Evolutionary conservation across 352 stramenopile genomes (phyloP), one percentile per base, ranked within the genome.

Genomic region (Phytophthora pisi): DNA sequence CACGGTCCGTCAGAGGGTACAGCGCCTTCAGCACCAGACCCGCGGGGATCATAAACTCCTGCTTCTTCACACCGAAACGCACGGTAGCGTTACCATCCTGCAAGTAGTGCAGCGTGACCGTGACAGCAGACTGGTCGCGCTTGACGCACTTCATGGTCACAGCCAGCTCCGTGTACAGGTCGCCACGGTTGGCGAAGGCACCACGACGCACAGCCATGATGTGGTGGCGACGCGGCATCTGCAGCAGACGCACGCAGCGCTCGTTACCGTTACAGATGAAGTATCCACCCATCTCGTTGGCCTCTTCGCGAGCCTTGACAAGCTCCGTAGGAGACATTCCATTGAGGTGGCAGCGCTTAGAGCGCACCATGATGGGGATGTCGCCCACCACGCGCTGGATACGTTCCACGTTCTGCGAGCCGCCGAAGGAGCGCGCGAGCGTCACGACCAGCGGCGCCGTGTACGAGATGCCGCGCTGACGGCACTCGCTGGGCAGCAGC

Each of bases 201-300:
- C 89, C 89, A 76, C 98, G 92, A 67, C 97, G 91, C 72, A 99
- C 97, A 5, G 97, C 96, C 84, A 93, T 93, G 58, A 96, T 90
- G 68, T 96, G 89, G 70, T 96, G 87, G 40, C 89, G 87, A 43
- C 89, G 84, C 9, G 89, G 88, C 78, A 97, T 95, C 83, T 99
- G 98, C 65, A 99, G 80, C 65, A 99, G 78, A 66, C 98, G 89
- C 45, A 99, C 96, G 60, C 97, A 98, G 61, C 97, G 91, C 82
- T 99, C 98, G 80, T 99, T 99, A 30, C 98, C 98, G 76, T 98
- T 99, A 69, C 98, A 98, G 62, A 99, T 98, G 67, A 99, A 99
- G 71, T 99, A 99, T 43, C 98, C 98, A 52, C 98, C 98, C 82
- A 99, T 97, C 70, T 99, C 98, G 61, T 97, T 98, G 60, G 95